Conservation (phyloP, 2,329 filamentous ascomycete species). For the Sarocladium brachiariae region DNA sequence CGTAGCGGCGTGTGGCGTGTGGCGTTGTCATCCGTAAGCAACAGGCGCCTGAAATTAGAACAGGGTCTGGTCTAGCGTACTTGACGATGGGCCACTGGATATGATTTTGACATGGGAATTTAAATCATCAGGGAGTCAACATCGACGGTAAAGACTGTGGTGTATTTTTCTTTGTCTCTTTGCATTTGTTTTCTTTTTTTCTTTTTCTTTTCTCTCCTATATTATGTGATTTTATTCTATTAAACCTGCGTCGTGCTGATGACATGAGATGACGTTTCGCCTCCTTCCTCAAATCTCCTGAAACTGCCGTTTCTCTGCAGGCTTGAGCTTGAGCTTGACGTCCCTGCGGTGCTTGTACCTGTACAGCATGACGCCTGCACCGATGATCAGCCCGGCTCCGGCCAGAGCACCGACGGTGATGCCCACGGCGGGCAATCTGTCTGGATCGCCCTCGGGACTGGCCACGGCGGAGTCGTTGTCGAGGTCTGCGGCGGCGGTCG, state of each 20-base stretch:
- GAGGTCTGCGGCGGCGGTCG: not conserved
- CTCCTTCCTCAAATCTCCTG: not conserved
- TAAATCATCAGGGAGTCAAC: too few species aligned
- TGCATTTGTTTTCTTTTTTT: not conserved
- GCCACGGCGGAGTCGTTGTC: not conserved
- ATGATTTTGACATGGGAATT: too few species aligned
- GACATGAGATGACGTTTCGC: too few species aligned
- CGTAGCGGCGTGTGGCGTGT: too few species aligned
- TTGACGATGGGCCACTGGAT: too few species aligned
- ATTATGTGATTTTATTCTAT: not conserved
- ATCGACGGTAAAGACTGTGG: conserved; percentile 4
- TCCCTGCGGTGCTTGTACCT: not conserved
- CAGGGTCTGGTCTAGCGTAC: too few species aligned
- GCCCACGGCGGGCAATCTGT: not conserved
- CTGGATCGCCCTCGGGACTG: not conserved
- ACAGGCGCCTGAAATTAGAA: not conserved
- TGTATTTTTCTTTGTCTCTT: too few species aligned
- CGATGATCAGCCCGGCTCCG: not conserved
- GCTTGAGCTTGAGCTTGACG: not conserved
- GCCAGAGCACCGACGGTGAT: conserved; percentile 1
- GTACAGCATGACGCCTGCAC: not conserved
- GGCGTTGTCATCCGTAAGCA: not conserved
- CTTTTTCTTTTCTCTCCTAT: not conserved
- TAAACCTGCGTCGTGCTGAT: not conserved
- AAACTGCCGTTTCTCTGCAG: not conserved